Evolutionary conservation across 1,139 yeast genomes (phyloP).

Genomic region (Geotrichum fermentans): DNA sequence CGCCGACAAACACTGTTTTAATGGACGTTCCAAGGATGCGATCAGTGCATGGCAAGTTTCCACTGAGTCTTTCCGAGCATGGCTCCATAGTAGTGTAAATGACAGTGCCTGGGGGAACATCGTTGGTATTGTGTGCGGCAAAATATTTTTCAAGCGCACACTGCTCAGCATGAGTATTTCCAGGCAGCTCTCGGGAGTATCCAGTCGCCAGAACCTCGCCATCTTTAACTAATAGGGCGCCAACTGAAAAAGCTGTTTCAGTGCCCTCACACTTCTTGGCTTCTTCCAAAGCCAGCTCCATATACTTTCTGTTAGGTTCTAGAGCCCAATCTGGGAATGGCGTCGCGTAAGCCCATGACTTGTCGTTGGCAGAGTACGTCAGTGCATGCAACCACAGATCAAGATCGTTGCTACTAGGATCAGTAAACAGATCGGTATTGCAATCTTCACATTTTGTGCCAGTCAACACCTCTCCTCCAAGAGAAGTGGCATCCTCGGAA

Average conservation of each 20-base stretch:
- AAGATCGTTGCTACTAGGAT: constrained; percentile 82
- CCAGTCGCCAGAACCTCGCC: constrained; percentile 72
- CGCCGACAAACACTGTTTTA: constrained; percentile 82
- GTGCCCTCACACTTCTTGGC: constrained; percentile 83
- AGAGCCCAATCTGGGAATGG: constrained; percentile 85
- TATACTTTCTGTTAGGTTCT: constrained; percentile 49
- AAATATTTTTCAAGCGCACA: constrained; percentile 81
- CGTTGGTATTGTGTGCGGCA: constrained; percentile 36
- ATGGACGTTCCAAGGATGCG: constrained; percentile 61
- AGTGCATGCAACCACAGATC: constrained; percentile 89
- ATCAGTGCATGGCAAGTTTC: constrained; percentile 83
- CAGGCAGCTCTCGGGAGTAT: constrained; percentile 83
- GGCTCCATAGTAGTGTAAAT: constrained; percentile 98
- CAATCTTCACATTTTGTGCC: constrained; percentile 62
- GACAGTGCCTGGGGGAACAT: constrained; percentile 71
- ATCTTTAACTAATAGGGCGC: constrained; percentile 73
- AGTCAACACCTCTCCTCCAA: constrained; percentile 54
- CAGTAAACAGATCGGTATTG: constrained; percentile 69
- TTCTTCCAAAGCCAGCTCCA: constrained; percentile 62
- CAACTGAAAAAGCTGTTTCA: constrained; percentile 86
- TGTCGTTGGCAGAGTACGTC: constrained; percentile 53
- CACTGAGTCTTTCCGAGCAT: constrained; percentile 83
- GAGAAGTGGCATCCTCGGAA: constrained; percentile 14
- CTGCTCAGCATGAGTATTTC: constrained; percentile 98
- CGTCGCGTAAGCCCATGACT: constrained; percentile 72